These are phyloP conservation scores for Dendrocalamus latiflorus DNA, from an alignment of 202 grass and related monocot genomes.

Conservation along the genomic window DNA sequence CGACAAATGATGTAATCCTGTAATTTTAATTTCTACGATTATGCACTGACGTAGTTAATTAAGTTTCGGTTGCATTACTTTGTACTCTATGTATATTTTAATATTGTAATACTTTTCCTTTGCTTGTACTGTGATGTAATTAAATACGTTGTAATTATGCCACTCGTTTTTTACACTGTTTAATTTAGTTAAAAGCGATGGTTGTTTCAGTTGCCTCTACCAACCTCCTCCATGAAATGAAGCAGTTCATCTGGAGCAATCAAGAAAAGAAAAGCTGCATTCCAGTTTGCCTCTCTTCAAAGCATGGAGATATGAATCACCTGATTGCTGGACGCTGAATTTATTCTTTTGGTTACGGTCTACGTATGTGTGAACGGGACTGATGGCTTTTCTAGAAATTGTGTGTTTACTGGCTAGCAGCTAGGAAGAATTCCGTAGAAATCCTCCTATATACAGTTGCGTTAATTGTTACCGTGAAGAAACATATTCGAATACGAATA, in stretches of 20 bases:
- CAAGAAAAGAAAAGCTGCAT: constrained; percentile 2
- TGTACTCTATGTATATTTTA: too few species aligned
- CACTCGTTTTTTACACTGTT: too few species aligned
- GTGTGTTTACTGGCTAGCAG: constrained; percentile 9
- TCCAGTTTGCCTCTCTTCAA: constrained; percentile 30
- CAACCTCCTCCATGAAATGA: constrained; percentile 25
- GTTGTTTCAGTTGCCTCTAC: constrained; percentile 4
- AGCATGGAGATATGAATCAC: constrained; percentile 3
- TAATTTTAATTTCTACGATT: too few species aligned
- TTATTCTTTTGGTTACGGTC: constrained; percentile 6
- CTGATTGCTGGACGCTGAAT: not conserved
- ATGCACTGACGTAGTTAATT: too few species aligned
- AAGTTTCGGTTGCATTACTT: too few species aligned
- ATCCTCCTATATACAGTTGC: not conserved
- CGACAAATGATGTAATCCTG: too few species aligned
- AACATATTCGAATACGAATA: not conserved
- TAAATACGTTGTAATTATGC: too few species aligned
- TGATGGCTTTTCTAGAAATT: constrained; percentile 11
- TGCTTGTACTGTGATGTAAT: too few species aligned
- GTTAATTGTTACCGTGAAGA: not conserved
- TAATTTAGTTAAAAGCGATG: too few species aligned
- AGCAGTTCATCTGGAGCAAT: constrained; percentile 16
- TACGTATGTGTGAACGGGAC: constrained; percentile 1
- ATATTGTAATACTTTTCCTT: too few species aligned
- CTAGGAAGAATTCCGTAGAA: not conserved